Percentiles rank a stretch among this genome's conserved stretches.
Evolutionary conservation across 2,329 filamentous ascomycete species (phyloP).

Genomic region (Colletotrichum siamense): DNA sequence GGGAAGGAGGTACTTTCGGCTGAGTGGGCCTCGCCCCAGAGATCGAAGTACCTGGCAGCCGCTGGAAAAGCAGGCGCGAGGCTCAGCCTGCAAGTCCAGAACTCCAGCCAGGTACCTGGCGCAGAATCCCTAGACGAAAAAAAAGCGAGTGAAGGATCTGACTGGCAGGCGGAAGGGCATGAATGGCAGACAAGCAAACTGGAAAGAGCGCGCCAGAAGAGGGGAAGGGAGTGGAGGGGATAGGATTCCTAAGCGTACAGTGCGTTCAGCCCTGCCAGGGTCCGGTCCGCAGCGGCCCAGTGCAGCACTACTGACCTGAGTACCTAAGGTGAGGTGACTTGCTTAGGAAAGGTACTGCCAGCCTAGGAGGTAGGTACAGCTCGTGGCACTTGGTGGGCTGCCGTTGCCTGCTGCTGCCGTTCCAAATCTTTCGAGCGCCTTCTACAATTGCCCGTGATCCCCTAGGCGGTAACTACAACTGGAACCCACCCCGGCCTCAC

Average conservation of each 20-base stretch:
- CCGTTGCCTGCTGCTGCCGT: neutral
- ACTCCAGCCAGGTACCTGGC: neutral
- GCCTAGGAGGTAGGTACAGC: neutral
- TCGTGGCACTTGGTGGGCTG: constrained; percentile 5
- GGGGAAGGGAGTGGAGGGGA: neutral
- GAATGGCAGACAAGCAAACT: neutral
- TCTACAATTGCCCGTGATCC: constrained; percentile 23
- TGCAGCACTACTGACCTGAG: neutral
- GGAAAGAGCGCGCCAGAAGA: neutral
- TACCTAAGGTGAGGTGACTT: neutral
- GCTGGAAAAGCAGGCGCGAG: constrained; percentile 3
- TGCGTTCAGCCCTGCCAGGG: constrained; percentile 23
- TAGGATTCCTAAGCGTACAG: neutral
- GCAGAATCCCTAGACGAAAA: neutral
- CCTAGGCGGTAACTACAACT: constrained; percentile 10
- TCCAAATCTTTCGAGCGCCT: constrained; percentile 22
- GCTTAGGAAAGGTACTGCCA: neutral
- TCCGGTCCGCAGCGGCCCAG: constrained; percentile 12
- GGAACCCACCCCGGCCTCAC: constrained; percentile 18
- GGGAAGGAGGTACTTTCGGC: neutral
- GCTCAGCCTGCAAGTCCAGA: neutral
- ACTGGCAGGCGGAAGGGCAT: neutral
- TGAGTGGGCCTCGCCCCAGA: neutral
- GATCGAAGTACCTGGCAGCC: constrained; percentile 5
- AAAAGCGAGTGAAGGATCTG: neutral